Base-by-base conservation (phyloP, 352 stramenopile species). In the Globisporangium iwayamae region DNA sequence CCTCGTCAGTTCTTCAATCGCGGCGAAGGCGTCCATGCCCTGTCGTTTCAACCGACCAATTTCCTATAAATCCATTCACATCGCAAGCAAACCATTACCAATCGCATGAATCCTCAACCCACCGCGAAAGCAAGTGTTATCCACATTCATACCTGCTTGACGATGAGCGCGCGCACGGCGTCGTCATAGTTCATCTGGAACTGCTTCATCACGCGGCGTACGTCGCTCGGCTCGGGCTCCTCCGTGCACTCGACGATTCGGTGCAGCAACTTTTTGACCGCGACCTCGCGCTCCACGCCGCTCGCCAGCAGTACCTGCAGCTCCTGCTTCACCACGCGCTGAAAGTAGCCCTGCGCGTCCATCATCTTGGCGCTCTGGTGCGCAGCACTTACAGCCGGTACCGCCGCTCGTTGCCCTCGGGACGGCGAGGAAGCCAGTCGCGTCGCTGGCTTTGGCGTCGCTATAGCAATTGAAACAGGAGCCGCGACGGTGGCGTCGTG, bases 171-270 rank as follows among this genome's bases (percentile, higher is more conserved):
- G 30, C 86, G 86, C 56, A 92, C 80, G 1, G 86, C 86, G 63
- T 94, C 86, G 69, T 94, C 86, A 64, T 90, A 75, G 54, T 91
- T 90, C 81, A 94, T 93, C 65, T 93, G 79, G 69, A 94, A 94
- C 71, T 93, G 81, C 25, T 74, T 75, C 86, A 94, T 93, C 10
- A 94, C 86, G 54, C 74, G 75, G 22, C 81, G 79, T 39, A 94
- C 86, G 38, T 90, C 84, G 47, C 60, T 68, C 6, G 81, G 68
- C 25, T 87, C 73, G 7, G 86, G 86, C 48, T 84, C 71, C 20
- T 86, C 69, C 1, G 79, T 90, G 28, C 73, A 82, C 57, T 81
- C 71, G 13, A 94, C 86, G 61, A 94, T 94, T 38, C 86, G 84
- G 22, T 78, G 70, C 48, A 94, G 69, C 53, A 94, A 66, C 51